These are phyloP conservation scores for Tricholoma sp. DNA, from an alignment of 768 basidiomycete genomes.

Conservation along the genomic window DNA sequence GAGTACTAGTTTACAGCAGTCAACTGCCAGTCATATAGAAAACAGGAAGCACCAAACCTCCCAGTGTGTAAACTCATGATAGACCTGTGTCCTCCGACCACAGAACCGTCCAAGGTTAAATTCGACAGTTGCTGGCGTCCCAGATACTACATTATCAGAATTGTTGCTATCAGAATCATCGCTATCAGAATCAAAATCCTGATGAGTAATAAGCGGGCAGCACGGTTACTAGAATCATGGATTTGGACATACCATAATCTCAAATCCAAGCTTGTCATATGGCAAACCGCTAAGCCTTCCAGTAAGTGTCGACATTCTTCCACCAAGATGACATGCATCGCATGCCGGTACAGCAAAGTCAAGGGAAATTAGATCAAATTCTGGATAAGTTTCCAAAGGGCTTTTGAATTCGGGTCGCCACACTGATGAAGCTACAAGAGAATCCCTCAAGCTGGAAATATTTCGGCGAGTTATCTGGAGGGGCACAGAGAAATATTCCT, in stretches of 20 bases:
- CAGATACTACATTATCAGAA: slow-evolving; percentile 16
- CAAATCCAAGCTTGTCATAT: slow-evolving; percentile 71
- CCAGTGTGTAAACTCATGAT: slow-evolving; percentile 76
- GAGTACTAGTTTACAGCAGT: slow-evolving; percentile 43
- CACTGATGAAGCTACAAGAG: slow-evolving; percentile 77
- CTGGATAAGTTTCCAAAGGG: slow-evolving; percentile 60
- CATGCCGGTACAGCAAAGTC: slow-evolving; percentile 59
- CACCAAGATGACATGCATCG: slow-evolving; percentile 78
- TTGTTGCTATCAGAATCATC: slow-evolving; percentile 7
- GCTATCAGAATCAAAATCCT: slow-evolving; percentile 9
- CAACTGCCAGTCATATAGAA: slow-evolving; percentile 1
- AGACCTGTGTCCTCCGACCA: slow-evolving; percentile 59
- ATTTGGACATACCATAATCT: slow-evolving; percentile 23
- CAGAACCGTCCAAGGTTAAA: slow-evolving; percentile 79
- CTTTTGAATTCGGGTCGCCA: slow-evolving; percentile 73
- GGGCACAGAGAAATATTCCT: slow-evolving; percentile 74
- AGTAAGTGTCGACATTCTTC: slow-evolving; percentile 57
- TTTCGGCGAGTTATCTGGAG: slow-evolving; percentile 63
- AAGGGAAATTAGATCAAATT: slow-evolving; percentile 48
- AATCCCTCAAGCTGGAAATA: slow-evolving; percentile 63
- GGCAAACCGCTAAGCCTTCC: slow-evolving; percentile 60
- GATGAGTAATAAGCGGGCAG: slow-evolving; percentile 2
- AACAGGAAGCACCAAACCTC: slow-evolving; percentile 48
- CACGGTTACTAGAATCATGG: not conserved
- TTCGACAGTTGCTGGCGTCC: slow-evolving; percentile 23